Conservation (phyloP, 1,284 basidiomycete species). For the Pseudozyma tsukubaensis region DNA sequence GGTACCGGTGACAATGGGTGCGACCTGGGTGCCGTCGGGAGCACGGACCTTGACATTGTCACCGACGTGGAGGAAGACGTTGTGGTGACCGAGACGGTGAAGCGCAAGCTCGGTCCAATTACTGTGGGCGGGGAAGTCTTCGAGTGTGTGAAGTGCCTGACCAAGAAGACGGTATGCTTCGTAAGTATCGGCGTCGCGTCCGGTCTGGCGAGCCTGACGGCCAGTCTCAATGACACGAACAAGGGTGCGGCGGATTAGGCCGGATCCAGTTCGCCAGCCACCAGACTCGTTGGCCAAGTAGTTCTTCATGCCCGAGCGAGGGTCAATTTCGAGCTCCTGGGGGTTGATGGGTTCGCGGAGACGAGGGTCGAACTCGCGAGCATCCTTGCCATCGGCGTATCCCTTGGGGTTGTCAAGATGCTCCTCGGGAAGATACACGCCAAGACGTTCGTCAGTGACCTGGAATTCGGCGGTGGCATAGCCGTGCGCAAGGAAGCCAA, state of each 20-base stretch:
- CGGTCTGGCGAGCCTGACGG: constrained; percentile 73
- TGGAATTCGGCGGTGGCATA: constrained; percentile 78
- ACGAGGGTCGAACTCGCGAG: constrained; percentile 80
- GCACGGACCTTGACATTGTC: constrained; percentile 80
- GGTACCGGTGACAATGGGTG: constrained; percentile 87
- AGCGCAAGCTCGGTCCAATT: constrained; percentile 73
- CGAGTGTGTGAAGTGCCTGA: constrained; percentile 78
- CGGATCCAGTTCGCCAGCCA: constrained; percentile 87
- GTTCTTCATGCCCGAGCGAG: constrained; percentile 91
- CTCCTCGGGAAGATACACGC: constrained; percentile 85
- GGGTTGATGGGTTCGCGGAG: constrained; percentile 82
- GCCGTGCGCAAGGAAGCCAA: constrained; percentile 72
- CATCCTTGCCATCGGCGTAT: constrained; percentile 79
- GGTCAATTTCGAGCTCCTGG: constrained; percentile 86
- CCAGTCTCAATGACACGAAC: constrained; percentile 77
- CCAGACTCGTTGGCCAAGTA: constrained; percentile 86
- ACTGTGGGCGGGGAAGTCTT: constrained; percentile 87
- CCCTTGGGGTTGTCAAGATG: constrained; percentile 75
- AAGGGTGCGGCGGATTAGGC: constrained; percentile 82
- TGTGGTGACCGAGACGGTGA: constrained; percentile 77
- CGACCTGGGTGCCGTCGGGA: constrained; percentile 80
- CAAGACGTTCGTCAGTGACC: constrained; percentile 86
- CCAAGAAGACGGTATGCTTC: constrained; percentile 72
- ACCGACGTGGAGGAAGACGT: constrained; percentile 91
- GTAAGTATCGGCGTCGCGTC: constrained; percentile 76